A percentile compares a stretch with the other conserved stretches of the same genome.
Conservation (phyloP, 2,329 filamentous ascomycete species). For the Hawksworthiomyces lignivorus region DNA sequence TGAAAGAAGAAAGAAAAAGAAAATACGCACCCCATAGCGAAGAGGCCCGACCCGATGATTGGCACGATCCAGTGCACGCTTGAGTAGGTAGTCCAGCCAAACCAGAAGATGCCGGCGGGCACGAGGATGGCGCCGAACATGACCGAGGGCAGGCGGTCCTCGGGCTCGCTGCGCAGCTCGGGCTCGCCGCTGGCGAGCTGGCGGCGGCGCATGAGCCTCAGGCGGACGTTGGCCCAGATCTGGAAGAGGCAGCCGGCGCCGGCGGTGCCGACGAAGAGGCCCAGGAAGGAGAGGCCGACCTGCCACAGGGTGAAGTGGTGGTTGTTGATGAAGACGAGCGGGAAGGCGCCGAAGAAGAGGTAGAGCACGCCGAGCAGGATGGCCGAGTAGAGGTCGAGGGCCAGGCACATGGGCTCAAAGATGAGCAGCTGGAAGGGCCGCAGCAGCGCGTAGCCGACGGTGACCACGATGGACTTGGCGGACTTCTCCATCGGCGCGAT, state of each 20-base stretch:
- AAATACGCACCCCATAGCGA: constrained; percentile 58
- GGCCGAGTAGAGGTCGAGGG: constrained; percentile 74
- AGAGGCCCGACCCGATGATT: constrained; percentile 64
- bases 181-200: constrained; percentile 41
- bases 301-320: constrained; percentile 76
- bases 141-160: constrained; percentile 73
- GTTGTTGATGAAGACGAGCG: constrained; percentile 65
- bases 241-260: constrained; percentile 55
- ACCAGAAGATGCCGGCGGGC: constrained; percentile 77
- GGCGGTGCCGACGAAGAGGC: constrained; percentile 61
- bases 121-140: constrained; percentile 70
- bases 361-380: constrained; percentile 84
- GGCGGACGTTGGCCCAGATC: constrained; percentile 56
- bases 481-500: constrained; percentile 68
- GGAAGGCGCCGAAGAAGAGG: constrained; percentile 85
- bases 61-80: constrained; percentile 70
- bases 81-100: constrained; percentile 75
- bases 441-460: constrained; percentile 51
- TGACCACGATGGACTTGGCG: constrained; percentile 56
- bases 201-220: constrained; percentile 46
- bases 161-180: constrained; percentile 62
- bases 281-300: constrained; percentile 70
- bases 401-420: constrained; percentile 78
- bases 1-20: neutral
- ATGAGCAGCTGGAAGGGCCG: constrained; percentile 74